phyloP scores from a whole-genome alignment of 768 basidiomycete genomes.

The Russula olivacea region DNA sequence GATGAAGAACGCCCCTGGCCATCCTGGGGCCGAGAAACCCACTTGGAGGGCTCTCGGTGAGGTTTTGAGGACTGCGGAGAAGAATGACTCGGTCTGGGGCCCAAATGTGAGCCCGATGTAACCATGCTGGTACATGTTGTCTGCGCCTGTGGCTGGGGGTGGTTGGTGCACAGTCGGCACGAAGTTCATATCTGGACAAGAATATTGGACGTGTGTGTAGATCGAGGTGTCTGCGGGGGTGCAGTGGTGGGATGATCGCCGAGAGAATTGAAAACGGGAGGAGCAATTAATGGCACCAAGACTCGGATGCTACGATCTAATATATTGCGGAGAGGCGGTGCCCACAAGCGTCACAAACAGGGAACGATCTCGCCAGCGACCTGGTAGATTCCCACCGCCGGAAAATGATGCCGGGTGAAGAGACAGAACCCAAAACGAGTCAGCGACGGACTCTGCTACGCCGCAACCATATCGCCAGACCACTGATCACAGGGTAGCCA shows the following conservation, averaged over 20 bases:
- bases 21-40: slow-evolving; percentile 17
- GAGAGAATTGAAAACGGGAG: not conserved
- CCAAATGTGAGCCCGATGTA: slow-evolving; percentile 18
- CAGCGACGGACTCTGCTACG: not conserved
- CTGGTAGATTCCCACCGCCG: not conserved
- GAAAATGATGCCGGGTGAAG: slow-evolving; percentile 10
- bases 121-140: slow-evolving; percentile 15
- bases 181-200: not conserved
- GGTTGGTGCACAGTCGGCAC: not conserved
- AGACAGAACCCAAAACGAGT: slow-evolving; percentile 6
- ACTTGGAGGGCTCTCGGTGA: slow-evolving; percentile 18
- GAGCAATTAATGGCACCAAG: not conserved
- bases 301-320: not conserved
- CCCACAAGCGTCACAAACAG: not conserved
- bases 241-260: not conserved
- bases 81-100: slow-evolving; percentile 13
- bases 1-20: slow-evolving; percentile 18
- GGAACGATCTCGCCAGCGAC: not conserved
- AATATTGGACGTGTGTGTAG: not conserved
- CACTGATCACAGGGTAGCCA: slow-evolving; percentile 5
- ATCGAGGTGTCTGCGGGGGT: not conserved
- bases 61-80: slow-evolving; percentile 6
- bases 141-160: slow-evolving; percentile 11
- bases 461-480: not conserved
- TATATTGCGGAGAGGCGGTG: slow-evolving; percentile 9